phyloP scores from a whole-genome alignment of 371 early-diverging fungal genomes.

The Mucor ambiguus region DNA sequence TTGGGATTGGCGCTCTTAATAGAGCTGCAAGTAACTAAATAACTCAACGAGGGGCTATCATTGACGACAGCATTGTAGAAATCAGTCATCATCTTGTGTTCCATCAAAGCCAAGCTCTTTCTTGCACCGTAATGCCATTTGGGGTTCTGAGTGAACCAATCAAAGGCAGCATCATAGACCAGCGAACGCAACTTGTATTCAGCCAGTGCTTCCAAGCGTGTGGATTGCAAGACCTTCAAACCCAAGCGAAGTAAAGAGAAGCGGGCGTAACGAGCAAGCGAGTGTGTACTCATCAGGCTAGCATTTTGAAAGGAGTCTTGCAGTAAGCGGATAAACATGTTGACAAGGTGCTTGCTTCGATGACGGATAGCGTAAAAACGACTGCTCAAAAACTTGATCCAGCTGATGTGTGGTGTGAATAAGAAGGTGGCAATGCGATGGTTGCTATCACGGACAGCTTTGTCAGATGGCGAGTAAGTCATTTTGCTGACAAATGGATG shows the following conservation, averaged over 20 bases:
- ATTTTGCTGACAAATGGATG: conserved; percentile 89
- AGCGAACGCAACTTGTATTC: conserved; percentile 64
- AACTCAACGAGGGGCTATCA: conserved; percentile 63
- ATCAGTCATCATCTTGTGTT: conserved; percentile 70
- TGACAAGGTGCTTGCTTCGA: conserved; percentile 71
- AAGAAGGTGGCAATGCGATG: conserved; percentile 63
- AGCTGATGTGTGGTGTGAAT: conserved; percentile 77
- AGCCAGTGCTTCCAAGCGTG: conserved; percentile 69
- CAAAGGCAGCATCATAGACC: conserved; percentile 67
- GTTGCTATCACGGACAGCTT: conserved; percentile 66
- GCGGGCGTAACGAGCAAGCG: conserved; percentile 76
- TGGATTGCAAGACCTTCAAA: conserved; percentile 71
- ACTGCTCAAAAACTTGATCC: conserved; percentile 85
- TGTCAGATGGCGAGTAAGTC: conserved; percentile 90
- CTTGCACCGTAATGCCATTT: conserved; percentile 73
- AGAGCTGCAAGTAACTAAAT: conserved; percentile 52
- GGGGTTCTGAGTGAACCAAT: conserved; percentile 77
- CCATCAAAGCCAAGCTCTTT: conserved; percentile 63
- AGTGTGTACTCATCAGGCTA: conserved; percentile 66
- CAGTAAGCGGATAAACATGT: conserved; percentile 75
- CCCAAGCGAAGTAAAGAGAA: conserved; percentile 82
- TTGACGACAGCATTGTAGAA: conserved; percentile 67
- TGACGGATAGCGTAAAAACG: conserved; percentile 84
- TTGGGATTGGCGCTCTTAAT: conserved; percentile 37
- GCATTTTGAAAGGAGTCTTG: conserved; percentile 74